phyloP scores from a whole-genome alignment of 1,284 basidiomycete genomes.

The Ustilago crameri region DNA sequence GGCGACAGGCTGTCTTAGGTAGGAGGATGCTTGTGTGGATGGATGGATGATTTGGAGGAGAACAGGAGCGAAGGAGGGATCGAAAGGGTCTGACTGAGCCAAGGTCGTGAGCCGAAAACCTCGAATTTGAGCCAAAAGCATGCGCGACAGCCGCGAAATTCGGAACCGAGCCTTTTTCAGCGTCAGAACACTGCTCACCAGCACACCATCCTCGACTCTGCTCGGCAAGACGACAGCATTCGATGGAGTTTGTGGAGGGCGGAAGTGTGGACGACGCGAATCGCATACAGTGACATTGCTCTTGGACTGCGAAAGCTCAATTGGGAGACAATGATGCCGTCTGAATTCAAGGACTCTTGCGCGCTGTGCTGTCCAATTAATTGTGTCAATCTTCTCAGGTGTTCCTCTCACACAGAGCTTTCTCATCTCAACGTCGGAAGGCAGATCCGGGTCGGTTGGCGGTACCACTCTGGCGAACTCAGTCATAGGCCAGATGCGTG shows the following conservation, averaged over 20 bases:
- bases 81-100: conserved; percentile 2
- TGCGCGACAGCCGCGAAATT: conserved; percentile 19
- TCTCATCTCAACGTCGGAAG: no score
- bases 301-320: no score
- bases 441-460: no score
- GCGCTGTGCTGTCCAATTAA: background rate
- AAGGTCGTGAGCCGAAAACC: conserved; percentile 20
- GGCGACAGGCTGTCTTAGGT: background rate
- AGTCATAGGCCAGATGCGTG: no score
- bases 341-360: background rate
- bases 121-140: conserved; percentile 20
- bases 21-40: background rate
- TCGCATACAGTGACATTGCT: no score
- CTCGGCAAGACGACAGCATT: background rate
- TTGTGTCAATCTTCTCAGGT: no score
- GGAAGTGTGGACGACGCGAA: no score
- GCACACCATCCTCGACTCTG: background rate
- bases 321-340: no score
- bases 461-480: no score
- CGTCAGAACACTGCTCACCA: background rate
- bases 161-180: conserved; percentile 20
- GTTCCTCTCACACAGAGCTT: no score
- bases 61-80: no score
- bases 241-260: background rate
- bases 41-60: conserved; percentile 13